phyloP scores from a whole-genome alignment of 129 eudicot species.

The Escallonia rubra region DNA sequence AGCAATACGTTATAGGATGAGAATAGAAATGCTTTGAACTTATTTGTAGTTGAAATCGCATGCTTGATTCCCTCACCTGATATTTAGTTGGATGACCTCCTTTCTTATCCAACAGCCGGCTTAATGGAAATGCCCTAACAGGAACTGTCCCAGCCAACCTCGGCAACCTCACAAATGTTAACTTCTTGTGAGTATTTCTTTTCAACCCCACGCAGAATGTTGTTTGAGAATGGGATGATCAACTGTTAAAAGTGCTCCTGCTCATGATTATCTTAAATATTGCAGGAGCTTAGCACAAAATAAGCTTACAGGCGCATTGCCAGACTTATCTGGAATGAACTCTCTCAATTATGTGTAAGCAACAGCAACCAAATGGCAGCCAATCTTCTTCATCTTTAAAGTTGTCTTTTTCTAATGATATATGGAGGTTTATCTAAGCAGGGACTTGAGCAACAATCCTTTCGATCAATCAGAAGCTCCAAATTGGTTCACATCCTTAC shows the following conservation, averaged over 20 bases:
- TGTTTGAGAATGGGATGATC: background rate
- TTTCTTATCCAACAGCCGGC: slow-evolving; percentile 28
- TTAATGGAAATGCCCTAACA: slow-evolving; percentile 29
- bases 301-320: slow-evolving; percentile 42
- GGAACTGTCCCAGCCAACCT: slow-evolving; percentile 40
- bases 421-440: slow-evolving; percentile 11
- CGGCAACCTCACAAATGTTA: slow-evolving; percentile 34
- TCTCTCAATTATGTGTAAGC: slow-evolving; percentile 48
- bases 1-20: no score
- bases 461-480: slow-evolving; percentile 30
- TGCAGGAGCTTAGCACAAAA: slow-evolving; percentile 49
- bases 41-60: no score
- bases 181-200: slow-evolving; percentile 27
- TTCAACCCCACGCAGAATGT: background rate
- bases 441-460: slow-evolving; percentile 59
- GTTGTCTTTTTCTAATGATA: background rate
- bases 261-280: no score
- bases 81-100: background rate
- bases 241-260: background rate
- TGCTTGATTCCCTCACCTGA: no score
- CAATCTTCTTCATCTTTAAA: background rate
- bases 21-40: no score
- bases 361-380: background rate
- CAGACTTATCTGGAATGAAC: slow-evolving; percentile 35
- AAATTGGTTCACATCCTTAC: slow-evolving; percentile 38